Evolutionary conservation across 1,284 basidiomycete species (phyloP).

Genomic region (Rhizopogon hawkerae): DNA sequence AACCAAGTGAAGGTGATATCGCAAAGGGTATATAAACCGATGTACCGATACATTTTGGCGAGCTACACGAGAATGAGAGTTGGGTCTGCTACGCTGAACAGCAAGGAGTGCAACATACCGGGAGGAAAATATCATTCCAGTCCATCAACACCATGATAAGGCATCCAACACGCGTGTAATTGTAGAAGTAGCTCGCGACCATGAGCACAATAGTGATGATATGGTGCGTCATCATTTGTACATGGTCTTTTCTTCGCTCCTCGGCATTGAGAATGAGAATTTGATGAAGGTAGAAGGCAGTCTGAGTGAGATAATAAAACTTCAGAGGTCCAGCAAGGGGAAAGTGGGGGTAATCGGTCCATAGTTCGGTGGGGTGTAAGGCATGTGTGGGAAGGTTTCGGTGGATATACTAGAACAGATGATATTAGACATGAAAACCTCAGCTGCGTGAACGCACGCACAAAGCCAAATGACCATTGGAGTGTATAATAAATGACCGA

Average conservation of each 20-base stretch:
- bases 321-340: constrained; percentile 76
- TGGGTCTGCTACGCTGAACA: constrained; percentile 1
- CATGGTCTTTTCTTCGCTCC: constrained; percentile 84
- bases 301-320: constrained; percentile 86
- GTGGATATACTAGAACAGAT: constrained; percentile 63
- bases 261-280: constrained; percentile 91
- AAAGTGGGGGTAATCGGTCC: constrained; percentile 77
- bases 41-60: constrained; percentile 92
- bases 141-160: constrained; percentile 91
- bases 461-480: constrained; percentile 75
- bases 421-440: constrained; percentile 5
- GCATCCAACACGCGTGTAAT: constrained; percentile 84
- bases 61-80: constrained; percentile 36
- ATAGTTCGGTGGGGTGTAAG: constrained; percentile 63
- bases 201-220: constrained; percentile 82
- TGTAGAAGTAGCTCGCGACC: constrained; percentile 68
- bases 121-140: constrained; percentile 83
- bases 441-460: constrained; percentile 38
- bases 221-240: constrained; percentile 96
- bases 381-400: constrained; percentile 61
- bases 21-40: constrained; percentile 57
- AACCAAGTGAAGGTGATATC: constrained; percentile 78
- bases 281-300: constrained; percentile 92
- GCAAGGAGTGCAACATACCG: constrained; percentile 47
- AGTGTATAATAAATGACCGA: constrained; percentile 71